Evolutionary conservation across 2,329 filamentous ascomycete species (phyloP), one percentile per base, ranked within the genome.

Genomic region (Hirsutella minnesotensis): DNA sequence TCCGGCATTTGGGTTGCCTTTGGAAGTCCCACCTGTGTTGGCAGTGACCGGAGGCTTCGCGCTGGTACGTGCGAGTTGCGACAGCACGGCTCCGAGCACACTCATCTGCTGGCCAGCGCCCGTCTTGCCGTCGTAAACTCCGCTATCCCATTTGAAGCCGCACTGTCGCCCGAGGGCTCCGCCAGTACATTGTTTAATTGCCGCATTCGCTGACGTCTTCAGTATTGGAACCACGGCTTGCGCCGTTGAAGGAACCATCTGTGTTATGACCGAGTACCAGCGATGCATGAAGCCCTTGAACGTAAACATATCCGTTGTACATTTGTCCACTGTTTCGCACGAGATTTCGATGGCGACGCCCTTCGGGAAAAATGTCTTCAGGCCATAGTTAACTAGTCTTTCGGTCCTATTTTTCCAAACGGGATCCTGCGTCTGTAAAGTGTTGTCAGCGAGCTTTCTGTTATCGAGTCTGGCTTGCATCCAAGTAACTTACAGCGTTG

Each of bases 101-200:
- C 71, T 71, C 67, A 81, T 77, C 52, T 76, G 66, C 57, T 81
- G 74, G 9, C 77, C 75, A 41, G 76, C 72, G 27, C 76, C 74
- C 4, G 62, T 68, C 45, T 66, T 72, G 36, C 72, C 71, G 48
- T 79, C 75, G 51, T 68, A 79, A 4, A 51, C 53, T 3, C 64
- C 68, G 5, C 58, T 56, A 31, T 64, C 66, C 77, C 77, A 81
- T 44, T 64, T 64, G 40, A 77, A 67, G 13, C 75, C 71, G 50
- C 78, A 81, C 13, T 64, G 62, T 13, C 68, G 64, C 9, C 69
- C 64, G 18, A 63, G 59, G 2, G 59, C 57, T 5, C 69, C 75
- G 10, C 69, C 72, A 5, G 67, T 70, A 52, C 77, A 81, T 44
- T 72, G 67, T n/a, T 61, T 62, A 9, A 74, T 66, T 2, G 76